Base-by-base conservation (phyloP, 306 rosid species). In the Rosa persica region DNA sequence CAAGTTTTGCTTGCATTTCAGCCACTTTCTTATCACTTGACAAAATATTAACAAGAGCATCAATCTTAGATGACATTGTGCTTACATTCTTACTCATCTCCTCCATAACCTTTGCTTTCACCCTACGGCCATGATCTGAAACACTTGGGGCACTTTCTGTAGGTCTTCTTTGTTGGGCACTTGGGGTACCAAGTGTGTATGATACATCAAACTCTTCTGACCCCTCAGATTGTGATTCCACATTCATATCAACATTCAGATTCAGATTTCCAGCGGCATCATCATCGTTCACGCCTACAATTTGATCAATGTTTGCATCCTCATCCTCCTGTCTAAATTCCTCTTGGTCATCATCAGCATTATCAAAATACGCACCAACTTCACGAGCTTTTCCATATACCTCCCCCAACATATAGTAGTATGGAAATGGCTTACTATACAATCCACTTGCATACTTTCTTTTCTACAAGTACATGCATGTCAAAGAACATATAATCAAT, bases 1-100 rank as follows among this genome's bases (percentile, higher is more conserved):
- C 52, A 64, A 73, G 78, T 39, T 73, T 79, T 0, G 49, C 76
- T 78, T 78, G 77, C 81, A 78, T 23, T 38, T 70, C 71, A 9
- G 20, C 77, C 81, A 70, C 64, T 22, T 79, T 64, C 44, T 47
- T 80, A 17, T 46, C 79, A 27, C 12, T 30, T 62, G 72, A 62
- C 62, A 58, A 39, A 3, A 64, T 23, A 30, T 60, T 60, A 4
- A 72, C 51, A 39, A 79, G 23, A 36, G 34, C 78, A 72, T 79
- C 73, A 47, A 79, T 36, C 55, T 64, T 79, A 2, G 47, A 73
- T 16, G 48, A 23, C 72, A 79, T 16, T 15, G 72, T 36, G 9
- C 69, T 36, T 12, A 46, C 16, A 10, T 48, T 36, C 42, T 60
- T 74, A 6, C 27, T 20, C 55, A 60, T 12, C 15, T 57, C 71